phyloP scores from a whole-genome alignment of 257 asterid species.

The Anisodus tanguticus region DNA sequence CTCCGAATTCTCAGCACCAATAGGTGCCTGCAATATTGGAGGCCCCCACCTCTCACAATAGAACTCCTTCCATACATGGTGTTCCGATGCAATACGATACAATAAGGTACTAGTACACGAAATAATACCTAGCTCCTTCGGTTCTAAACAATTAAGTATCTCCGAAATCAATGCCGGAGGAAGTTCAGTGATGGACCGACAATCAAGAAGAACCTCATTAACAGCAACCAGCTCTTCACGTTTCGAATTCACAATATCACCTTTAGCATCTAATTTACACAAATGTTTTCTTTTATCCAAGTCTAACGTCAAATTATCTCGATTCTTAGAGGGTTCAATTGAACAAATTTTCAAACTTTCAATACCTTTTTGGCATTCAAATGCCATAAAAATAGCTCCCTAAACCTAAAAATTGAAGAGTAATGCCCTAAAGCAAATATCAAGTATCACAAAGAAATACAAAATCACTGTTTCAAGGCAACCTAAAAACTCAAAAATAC shows the following conservation, averaged over 20 bases:
- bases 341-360: conserved; percentile 39
- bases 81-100: conserved; percentile 78
- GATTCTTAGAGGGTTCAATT: conserved; percentile 37
- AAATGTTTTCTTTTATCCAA: conserved; percentile 38
- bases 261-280: conserved; percentile 39
- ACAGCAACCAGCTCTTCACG: conserved; percentile 32
- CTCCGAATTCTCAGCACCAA: conserved; percentile 51
- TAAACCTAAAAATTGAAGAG: neutral
- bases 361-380: conserved; percentile 74
- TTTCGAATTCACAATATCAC: conserved; percentile 34
- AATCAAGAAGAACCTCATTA: conserved; percentile 38
- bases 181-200: conserved; percentile 65
- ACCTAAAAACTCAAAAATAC: neutral
- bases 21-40: conserved; percentile 42
- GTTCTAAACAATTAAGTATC: conserved; percentile 76
- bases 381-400: conserved; percentile 72
- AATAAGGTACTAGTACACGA: conserved; percentile 75
- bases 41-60: conserved; percentile 94
- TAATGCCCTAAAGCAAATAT: neutral
- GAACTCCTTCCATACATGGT: conserved; percentile 84
- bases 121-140: conserved; percentile 83
- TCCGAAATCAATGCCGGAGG: conserved; percentile 80
- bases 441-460: neutral
- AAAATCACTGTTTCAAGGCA: neutral
- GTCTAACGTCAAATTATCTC: conserved; percentile 33